Evolutionary conservation across 257 asterid genomes (phyloP).

Genomic region (Fraxinus excelsior): DNA sequence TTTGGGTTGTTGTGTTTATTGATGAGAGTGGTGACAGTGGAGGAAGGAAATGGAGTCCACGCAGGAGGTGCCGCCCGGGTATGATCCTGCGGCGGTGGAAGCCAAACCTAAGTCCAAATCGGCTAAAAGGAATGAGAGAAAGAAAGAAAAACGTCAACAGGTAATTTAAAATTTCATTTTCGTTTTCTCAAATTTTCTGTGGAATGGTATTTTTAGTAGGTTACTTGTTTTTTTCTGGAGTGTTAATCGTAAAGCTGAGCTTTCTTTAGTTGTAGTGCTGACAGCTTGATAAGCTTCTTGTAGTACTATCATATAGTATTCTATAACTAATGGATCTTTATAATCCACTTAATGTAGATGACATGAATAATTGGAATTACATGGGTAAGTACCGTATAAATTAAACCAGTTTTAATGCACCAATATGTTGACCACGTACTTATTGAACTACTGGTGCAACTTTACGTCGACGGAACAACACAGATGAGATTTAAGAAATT

Average conservation of each 20-base stretch:
- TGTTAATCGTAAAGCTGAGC: not conserved
- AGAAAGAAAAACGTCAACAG: constrained; percentile 89
- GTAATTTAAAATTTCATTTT: constrained; percentile 28
- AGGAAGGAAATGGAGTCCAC: constrained; percentile 66
- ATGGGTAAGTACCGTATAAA: not conserved
- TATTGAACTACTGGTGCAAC: not conserved
- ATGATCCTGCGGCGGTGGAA: constrained; percentile 50
- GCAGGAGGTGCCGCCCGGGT: constrained; percentile 83
- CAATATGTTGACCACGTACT: not conserved
- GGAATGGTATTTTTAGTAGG: not conserved
- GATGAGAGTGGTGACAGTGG: constrained; percentile 47
- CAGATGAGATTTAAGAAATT: not conserved
- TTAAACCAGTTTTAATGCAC: too few species aligned
- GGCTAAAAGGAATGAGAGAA: constrained; percentile 88
- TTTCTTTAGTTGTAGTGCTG: not conserved
- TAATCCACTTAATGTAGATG: not conserved
- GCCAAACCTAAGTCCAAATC: constrained; percentile 71
- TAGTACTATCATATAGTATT: not conserved
- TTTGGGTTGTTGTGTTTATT: not conserved
- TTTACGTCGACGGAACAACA: not conserved
- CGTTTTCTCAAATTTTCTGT: not conserved
- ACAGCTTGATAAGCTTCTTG: not conserved
- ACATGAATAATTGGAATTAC: not conserved
- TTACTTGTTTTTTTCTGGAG: not conserved
- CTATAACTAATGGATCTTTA: not conserved